Conservation (phyloP, 2,329 filamentous ascomycete genomes). For the Fusarium ramigenum region DNA sequence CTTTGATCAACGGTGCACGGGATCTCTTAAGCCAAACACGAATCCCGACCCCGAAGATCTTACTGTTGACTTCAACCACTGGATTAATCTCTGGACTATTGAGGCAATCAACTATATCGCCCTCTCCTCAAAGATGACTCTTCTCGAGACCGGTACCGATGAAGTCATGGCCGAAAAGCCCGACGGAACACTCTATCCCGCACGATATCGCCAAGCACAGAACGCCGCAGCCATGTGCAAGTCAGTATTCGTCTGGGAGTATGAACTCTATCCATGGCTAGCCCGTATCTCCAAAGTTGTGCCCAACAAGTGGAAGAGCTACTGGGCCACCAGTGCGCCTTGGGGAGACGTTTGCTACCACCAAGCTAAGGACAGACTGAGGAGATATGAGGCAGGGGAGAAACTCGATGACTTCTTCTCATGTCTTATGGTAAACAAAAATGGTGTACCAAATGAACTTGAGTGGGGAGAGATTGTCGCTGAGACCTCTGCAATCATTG, state of each 20-base stretch:
- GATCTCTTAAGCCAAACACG: constrained; percentile 44
- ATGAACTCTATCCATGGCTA: constrained; percentile 59
- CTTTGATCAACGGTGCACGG: constrained; percentile 54
- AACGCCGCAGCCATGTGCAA: constrained; percentile 61
- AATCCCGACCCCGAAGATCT: constrained; percentile 49
- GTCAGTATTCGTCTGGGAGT: constrained; percentile 59
- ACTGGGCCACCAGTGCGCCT: constrained; percentile 44
- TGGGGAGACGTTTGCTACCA: constrained; percentile 53
- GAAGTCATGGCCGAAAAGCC: constrained; percentile 52
- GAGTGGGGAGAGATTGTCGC: constrained; percentile 68
- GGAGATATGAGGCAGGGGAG: constrained; percentile 53
- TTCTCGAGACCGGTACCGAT: constrained; percentile 61
- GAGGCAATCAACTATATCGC: constrained; percentile 67
- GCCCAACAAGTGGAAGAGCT: constrained; percentile 50
- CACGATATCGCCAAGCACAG: constrained; percentile 58
- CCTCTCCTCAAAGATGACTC: constrained; percentile 59
- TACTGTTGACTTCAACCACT: constrained; percentile 60
- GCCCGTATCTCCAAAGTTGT: constrained; percentile 58
- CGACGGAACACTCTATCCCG: constrained; percentile 57
- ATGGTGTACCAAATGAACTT: constrained; percentile 50
- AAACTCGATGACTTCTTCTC: constrained; percentile 68
- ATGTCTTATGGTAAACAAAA: constrained; percentile 60
- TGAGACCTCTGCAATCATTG: constrained; percentile 63
- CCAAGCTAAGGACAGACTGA: constrained; percentile 47
- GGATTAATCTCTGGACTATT: constrained; percentile 64